Conservation (phyloP, 1,284 basidiomycete species). For the Cryptococcus sp. region DNA sequence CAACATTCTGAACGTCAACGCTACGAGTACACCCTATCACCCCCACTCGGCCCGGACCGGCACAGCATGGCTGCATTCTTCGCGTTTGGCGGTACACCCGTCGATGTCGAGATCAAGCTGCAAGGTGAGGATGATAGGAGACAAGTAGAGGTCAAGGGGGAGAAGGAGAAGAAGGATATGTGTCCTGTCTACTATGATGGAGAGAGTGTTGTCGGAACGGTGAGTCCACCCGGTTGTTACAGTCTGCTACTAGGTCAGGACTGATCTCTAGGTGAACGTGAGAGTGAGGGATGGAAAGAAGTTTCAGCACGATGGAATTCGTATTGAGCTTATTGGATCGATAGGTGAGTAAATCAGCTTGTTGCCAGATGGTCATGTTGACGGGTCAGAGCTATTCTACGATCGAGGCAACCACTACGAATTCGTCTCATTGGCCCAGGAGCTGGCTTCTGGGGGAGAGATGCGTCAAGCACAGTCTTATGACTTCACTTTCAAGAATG, state of each 20-base stretch:
- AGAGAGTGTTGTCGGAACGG: slow-evolving; percentile 81
- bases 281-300: slow-evolving; percentile 93
- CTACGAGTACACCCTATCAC: too few relatives aligned
- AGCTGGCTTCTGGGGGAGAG: slow-evolving; percentile 89
- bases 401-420: slow-evolving; percentile 93
- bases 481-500: slow-evolving; percentile 97
- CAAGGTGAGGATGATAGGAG: slow-evolving; percentile 82
- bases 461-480: slow-evolving; percentile 91
- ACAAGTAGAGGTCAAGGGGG: slow-evolving; percentile 59
- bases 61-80: slow-evolving; percentile 76
- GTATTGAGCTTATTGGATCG: slow-evolving; percentile 94
- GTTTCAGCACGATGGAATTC: slow-evolving; percentile 91
- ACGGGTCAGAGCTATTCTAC: slow-evolving; percentile 69
- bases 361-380: background rate
- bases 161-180: slow-evolving; percentile 73
- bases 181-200: slow-evolving; percentile 96
- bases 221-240: slow-evolving; percentile 48
- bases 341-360: slow-evolving; percentile 62
- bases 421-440: slow-evolving; percentile 91
- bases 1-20: too few relatives aligned
- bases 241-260: background rate
- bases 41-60: too few relatives aligned
- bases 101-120: slow-evolving; percentile 87
- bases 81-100: slow-evolving; percentile 68
- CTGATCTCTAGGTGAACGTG: slow-evolving; percentile 65